Conservation (phyloP, 164 flowering plant genomes). For the Chimonanthus salicifolius region DNA sequence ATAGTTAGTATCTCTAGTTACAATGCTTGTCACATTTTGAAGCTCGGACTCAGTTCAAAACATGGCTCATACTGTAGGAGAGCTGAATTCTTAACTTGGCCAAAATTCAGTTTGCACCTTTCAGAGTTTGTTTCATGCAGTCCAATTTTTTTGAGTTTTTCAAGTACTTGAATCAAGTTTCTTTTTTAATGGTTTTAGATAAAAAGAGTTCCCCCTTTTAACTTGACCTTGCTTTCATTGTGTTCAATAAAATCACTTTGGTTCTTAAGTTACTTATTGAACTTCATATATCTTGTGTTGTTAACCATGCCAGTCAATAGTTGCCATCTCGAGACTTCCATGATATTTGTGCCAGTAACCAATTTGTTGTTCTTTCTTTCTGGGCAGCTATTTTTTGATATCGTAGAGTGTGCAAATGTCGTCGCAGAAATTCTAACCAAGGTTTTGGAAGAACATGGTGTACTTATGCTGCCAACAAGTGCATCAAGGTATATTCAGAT, state of each 20-base stretch:
- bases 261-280: background rate
- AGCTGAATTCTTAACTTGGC: background rate
- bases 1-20: slow-evolving; percentile 47
- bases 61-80: background rate
- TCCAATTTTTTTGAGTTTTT: background rate
- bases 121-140: background rate
- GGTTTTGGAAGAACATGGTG: slow-evolving; percentile 56
- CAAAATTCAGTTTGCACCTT: background rate
- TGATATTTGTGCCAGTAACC: background rate
- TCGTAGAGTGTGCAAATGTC: slow-evolving; percentile 37
- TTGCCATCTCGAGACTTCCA: background rate
- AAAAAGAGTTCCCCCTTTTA: background rate
- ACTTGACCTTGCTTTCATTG: background rate
- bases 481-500: slow-evolving; percentile 37
- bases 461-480: slow-evolving; percentile 49
- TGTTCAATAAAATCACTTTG: background rate
- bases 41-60: background rate
- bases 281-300: too few relatives aligned
- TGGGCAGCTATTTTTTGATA: slow-evolving; percentile 49
- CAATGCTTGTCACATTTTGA: background rate
- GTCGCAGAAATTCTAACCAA: slow-evolving; percentile 40
- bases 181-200: too few relatives aligned
- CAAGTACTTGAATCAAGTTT: background rate
- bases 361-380: background rate
- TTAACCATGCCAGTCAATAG: background rate